phyloP scores from a whole-genome alignment of 768 basidiomycete species.

The Psilocybe azurescens region DNA sequence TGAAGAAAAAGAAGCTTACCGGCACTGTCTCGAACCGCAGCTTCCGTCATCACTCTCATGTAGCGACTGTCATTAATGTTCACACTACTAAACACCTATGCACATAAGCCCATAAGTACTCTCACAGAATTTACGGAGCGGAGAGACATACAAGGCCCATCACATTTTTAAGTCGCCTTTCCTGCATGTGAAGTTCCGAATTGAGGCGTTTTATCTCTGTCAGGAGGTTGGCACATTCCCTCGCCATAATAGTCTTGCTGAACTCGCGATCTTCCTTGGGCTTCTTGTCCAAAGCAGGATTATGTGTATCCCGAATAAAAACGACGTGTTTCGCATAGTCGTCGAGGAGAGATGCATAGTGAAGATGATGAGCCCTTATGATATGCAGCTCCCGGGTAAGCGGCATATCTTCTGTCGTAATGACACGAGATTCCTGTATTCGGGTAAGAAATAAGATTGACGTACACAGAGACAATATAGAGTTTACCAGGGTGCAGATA shows the following conservation, averaged over 20 bases:
- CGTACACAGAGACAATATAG: not conserved
- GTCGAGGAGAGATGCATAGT: conserved; percentile 58
- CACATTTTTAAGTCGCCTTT: conserved; percentile 54
- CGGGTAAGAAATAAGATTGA: not conserved
- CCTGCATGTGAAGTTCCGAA: conserved; percentile 46
- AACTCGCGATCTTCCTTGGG: conserved; percentile 29
- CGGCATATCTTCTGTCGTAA: conserved; percentile 43
- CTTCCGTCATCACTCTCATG: conserved; percentile 43
- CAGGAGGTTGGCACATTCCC: conserved; percentile 56
- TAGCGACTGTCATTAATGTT: conserved; percentile 47
- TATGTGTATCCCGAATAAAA: conserved; percentile 53
- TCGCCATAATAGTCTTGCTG: conserved; percentile 39
- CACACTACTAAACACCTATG: conserved; percentile 46
- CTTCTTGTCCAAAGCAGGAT: conserved; percentile 54
- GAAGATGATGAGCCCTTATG: conserved; percentile 63
- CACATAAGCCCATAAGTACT: not conserved
- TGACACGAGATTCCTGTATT: conserved; percentile 59
- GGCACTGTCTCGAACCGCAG: conserved; percentile 33
- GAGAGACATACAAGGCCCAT: conserved; percentile 48
- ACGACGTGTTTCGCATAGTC: conserved; percentile 57
- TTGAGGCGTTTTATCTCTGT: conserved; percentile 55
- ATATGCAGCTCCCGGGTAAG: conserved; percentile 63
- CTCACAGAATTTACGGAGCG: not conserved
- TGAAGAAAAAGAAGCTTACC: conserved; percentile 15
- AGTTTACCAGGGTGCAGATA: conserved; percentile 51